Base-by-base conservation (phyloP, 164 flowering plant species). In the Magnolia kwangsiensis region DNA sequence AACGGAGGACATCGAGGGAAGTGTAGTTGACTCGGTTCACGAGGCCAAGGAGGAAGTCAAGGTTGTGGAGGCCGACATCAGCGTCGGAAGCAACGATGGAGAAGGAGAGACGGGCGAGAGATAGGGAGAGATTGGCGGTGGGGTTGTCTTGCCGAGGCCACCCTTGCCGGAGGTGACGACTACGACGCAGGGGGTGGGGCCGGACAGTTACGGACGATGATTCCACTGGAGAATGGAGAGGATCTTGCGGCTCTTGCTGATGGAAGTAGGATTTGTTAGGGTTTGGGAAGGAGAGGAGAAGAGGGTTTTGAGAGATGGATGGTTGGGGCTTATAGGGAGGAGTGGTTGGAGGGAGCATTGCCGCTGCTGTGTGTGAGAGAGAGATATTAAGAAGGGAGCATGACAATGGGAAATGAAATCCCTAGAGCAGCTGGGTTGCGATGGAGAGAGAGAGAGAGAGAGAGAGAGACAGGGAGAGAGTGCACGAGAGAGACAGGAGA, bases 111-210 rank as follows among this genome's bases (percentile, higher is more conserved):
- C n/a, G n/a, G n/a, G n/a, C n/a, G n/a, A n/a, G n/a, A n/a, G n/a
- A n/a, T n/a, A n/a, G n/a, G n/a, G n/a, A n/a, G n/a, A n/a, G n/a
- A n/a, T n/a, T n/a, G 71, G 99, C 98, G 51, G 99, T 96, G 80
- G 99, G 23, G 99, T 96, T 75, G 99, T 96, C 76, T 96, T 96
- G 4, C 99, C 99, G 13, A 96, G 97, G 31, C 99, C 99, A 18
- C 99, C 99, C 80, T 96, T 96, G 31, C 99, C 99, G 71, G 99
- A 96, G 76, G 99, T 96, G 75, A 96, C 88, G 78, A 96, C 99
- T 61, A 94, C 95, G 8, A 96, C 95, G 9, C 98, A 88, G 0
- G 99, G 99, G 1, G 98, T 91, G 0, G 90, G 89, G 7, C 91
- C 96, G 64, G 93, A 72, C 51, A 92, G 78, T 66, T 91, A 81